Evolutionary conservation across 208 protist species (phyloP).

Genomic region (Leishmania braziliensis): DNA sequence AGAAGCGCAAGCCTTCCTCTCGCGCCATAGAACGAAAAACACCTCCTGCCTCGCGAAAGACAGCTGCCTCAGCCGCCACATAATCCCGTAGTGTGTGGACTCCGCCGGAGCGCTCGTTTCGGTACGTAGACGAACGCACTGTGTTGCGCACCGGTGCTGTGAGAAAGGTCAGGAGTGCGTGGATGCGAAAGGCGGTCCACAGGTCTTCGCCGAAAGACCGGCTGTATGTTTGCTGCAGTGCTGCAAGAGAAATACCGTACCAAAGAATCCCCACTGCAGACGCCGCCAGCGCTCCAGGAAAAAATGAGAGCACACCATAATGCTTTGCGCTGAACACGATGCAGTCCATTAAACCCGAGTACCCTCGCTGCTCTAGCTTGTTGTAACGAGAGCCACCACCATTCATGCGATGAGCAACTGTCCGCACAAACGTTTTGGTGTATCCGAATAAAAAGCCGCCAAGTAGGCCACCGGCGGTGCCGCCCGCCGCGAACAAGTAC

Average conservation of each 20-base stretch:
- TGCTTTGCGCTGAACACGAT: conserved; percentile 53
- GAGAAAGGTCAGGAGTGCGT: conserved; percentile 84
- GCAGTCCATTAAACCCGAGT: conserved; percentile 69
- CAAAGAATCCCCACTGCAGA: conserved; percentile 65
- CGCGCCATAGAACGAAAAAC: conserved; percentile 60
- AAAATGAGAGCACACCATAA: conserved; percentile 78
- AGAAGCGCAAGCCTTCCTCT: conserved; percentile 74
- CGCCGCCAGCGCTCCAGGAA: conserved; percentile 63
- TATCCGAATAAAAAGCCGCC: conserved; percentile 63
- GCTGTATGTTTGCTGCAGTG: conserved; percentile 54
- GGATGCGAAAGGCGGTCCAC: conserved; percentile 71
- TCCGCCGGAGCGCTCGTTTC: conserved; percentile 75
- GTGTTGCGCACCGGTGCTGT: conserved; percentile 81
- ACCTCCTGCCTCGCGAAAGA: conserved; percentile 69
- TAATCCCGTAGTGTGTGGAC: conserved; percentile 59
- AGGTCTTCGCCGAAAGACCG: conserved; percentile 54
- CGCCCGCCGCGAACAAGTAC: conserved; percentile 63
- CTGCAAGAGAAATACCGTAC: conserved; percentile 70
- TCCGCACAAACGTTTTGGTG: conserved; percentile 70
- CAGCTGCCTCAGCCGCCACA: conserved; percentile 59
- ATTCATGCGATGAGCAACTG: conserved; percentile 66
- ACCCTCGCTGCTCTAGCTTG: conserved; percentile 35
- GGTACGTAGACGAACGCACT: conserved; percentile 72
- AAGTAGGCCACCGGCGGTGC: conserved; percentile 49
- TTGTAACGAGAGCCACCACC: conserved; percentile 55